These are phyloP conservation scores for Aspergillus indologenus DNA, from an alignment of 495 filamentous ascomycete species.

Conservation along the genomic window DNA sequence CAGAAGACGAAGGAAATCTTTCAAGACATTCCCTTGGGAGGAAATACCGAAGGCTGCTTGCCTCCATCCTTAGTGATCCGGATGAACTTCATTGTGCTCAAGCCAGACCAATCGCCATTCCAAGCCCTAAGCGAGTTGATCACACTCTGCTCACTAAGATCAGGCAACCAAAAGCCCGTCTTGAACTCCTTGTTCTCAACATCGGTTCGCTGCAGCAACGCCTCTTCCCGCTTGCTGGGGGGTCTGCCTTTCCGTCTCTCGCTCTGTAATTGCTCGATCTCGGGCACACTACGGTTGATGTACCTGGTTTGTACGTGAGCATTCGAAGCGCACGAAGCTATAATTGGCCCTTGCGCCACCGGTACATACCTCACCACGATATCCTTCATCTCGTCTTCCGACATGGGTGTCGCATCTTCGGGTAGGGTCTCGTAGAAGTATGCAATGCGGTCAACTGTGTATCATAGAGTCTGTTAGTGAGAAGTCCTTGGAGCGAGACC, in stretches of 20 bases:
- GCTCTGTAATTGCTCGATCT: slow-evolving; percentile 68
- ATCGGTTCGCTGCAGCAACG: slow-evolving; percentile 65
- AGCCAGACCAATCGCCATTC: slow-evolving; percentile 60
- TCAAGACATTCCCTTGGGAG: slow-evolving; percentile 61
- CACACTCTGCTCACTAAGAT: slow-evolving; percentile 54
- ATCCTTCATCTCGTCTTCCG: slow-evolving; percentile 54
- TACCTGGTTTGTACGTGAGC: slow-evolving; percentile 46
- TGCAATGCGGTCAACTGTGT: slow-evolving; percentile 63
- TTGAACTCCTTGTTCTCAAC: slow-evolving; percentile 76
- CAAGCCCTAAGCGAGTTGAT: slow-evolving; percentile 52
- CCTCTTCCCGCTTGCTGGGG: slow-evolving; percentile 70
- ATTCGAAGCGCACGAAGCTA: background rate
- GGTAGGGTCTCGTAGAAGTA: slow-evolving; percentile 66
- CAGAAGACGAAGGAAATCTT: slow-evolving; percentile 11
- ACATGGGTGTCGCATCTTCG: slow-evolving; percentile 52
- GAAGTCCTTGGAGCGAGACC: slow-evolving; percentile 7
- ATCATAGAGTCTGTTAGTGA: background rate
- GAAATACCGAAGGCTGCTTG: slow-evolving; percentile 59
- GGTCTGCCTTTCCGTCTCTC: slow-evolving; percentile 80
- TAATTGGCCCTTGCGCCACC: no score
- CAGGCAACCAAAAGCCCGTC: slow-evolving; percentile 76
- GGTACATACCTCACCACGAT: slow-evolving; percentile 58
- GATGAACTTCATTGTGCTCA: slow-evolving; percentile 59
- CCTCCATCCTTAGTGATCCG: slow-evolving; percentile 57
- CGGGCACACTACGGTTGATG: slow-evolving; percentile 74